Percentiles rank a stretch among this genome's conserved stretches.
Evolutionary conservation across 2,329 filamentous ascomycete genomes (phyloP).

Genomic region (Hypocrella siamensis): DNA sequence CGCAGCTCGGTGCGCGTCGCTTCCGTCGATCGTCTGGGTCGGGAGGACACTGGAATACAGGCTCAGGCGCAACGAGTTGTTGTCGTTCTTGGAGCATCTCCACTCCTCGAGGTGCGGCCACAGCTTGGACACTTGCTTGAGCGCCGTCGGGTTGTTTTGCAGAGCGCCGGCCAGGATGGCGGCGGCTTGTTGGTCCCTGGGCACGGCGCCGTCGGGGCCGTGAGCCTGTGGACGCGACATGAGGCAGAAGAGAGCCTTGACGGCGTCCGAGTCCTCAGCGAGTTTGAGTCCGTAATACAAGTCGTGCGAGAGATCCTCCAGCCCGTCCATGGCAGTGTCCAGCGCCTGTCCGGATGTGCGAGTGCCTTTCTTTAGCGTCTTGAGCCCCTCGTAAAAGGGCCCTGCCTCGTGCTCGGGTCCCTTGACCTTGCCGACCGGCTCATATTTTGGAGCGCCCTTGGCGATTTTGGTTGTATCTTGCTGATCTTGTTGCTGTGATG

Average conservation of each 20-base stretch:
- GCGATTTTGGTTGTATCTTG: constrained; percentile 20
- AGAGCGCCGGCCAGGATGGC: constrained; percentile 40
- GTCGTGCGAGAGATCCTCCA: constrained; percentile 52
- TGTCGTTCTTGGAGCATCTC: constrained; percentile 18
- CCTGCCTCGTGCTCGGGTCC: constrained; percentile 22
- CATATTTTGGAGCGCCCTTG: constrained; percentile 38
- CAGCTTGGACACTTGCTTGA: constrained; percentile 31
- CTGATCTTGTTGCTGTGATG: constrained; percentile 3
- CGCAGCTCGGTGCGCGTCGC: constrained; percentile 10
- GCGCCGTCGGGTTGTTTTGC: constrained; percentile 49
- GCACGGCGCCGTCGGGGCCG: constrained; percentile 11
- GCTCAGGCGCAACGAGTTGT: constrained; percentile 16
- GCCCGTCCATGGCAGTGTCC: constrained; percentile 35
- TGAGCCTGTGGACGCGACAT: constrained; percentile 20
- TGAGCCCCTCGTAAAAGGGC: constrained; percentile 25
- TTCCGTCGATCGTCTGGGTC: constrained; percentile 6
- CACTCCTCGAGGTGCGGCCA: constrained; percentile 27
- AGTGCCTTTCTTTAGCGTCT: constrained; percentile 29
- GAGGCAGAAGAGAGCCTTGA: constrained; percentile 41
- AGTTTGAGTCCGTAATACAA: constrained; percentile 55
- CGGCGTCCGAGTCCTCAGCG: constrained; percentile 34
- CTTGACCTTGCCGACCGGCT: constrained; percentile 40
- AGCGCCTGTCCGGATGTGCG: constrained; percentile 17
- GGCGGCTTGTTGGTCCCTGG: constrained; percentile 36
- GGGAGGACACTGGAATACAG: constrained; percentile 27